These are phyloP conservation scores for Globisporangium paddicum DNA, from an alignment of 352 stramenopile genomes.

Conservation along the genomic window DNA sequence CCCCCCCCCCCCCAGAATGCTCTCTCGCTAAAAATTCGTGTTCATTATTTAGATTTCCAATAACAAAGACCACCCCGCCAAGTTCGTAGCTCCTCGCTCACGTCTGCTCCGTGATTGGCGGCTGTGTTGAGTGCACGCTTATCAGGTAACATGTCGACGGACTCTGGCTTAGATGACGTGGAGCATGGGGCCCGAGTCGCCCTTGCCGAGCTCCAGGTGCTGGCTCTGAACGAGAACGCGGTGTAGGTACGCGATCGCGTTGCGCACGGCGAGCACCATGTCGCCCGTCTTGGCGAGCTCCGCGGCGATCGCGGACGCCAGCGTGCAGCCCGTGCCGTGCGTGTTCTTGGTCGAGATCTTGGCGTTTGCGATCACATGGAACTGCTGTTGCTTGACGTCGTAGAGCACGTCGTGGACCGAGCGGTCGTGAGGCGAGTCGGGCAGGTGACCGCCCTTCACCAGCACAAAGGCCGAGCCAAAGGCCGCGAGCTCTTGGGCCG, in stretches of 20 bases:
- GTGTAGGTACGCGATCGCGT: slow-evolving; percentile 44
- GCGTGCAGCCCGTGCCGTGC: slow-evolving; percentile 91
- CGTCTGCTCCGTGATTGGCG: not conserved
- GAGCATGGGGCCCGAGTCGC: slow-evolving; percentile 39
- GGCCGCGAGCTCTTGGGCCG: slow-evolving; percentile 64
- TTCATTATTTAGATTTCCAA: slow-evolving; percentile 9
- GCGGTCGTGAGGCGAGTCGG: not conserved
- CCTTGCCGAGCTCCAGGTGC: slow-evolving; percentile 25
- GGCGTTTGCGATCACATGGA: slow-evolving; percentile 28
- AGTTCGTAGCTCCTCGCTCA: not conserved
- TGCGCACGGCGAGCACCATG: slow-evolving; percentile 26
- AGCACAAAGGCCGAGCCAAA: slow-evolving; percentile 74
- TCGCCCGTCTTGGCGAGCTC: slow-evolving; percentile 62
- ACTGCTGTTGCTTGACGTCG: slow-evolving; percentile 15
- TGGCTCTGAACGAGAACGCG: slow-evolving; percentile 31
- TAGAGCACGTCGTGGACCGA: slow-evolving; percentile 35
- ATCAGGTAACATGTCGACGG: not conserved
- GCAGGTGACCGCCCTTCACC: slow-evolving; percentile 91
- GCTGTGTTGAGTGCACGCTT: not conserved
- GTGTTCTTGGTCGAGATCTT: slow-evolving; percentile 42
- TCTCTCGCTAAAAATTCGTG: not conserved
- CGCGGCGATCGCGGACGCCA: slow-evolving; percentile 90
- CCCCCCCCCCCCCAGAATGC: not conserved
- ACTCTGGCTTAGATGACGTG: slow-evolving; percentile 20
- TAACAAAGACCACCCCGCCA: not conserved